Base-by-base conservation (phyloP, 331 rosid genomes). In the Rhamnella rubrinervis region DNA sequence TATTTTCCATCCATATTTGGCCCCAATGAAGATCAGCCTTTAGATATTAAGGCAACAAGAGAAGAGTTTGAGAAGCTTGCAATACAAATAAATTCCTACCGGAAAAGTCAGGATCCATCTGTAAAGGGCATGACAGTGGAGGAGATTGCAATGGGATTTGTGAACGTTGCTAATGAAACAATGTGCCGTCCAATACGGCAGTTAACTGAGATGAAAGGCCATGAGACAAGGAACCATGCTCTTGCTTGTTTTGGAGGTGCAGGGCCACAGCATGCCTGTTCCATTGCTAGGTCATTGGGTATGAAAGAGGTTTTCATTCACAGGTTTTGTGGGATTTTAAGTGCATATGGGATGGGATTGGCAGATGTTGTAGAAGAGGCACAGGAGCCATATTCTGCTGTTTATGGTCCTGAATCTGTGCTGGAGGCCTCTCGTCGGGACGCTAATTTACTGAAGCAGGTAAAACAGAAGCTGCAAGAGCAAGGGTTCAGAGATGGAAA, bases 211-310 rank as follows among this genome's bases (percentile, higher is more conserved):
- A 93, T 93, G 98, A 93, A 91, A 80, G 97, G 97, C 58, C 96
- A 93, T 61, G 98, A 91, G 72, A 93, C 98, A 26, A 93, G 83
- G 83, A 85, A 87, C 78, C 98, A 93, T 67, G 91, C 96, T 55
- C 98, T 93, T 84, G 98, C 95, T 63, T 93, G 97, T 87, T 93
- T 93, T 83, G 98, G 98, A 67, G 98, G 98, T 75, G 97, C 97
- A 63, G 98, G 98, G 44, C 97, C 98, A 46, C 98, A 93, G 77
- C 97, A 93, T 84, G 92, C 98, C 15, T 93, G 98, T 81, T 92
- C 97, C 37, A 93, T 93, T 74, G 97, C 98, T 75, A 87, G 96
- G 78, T 88, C 96, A 0, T 79, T 93, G 81, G 97, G 97, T 55
- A 91, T 93, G 98, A 91, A 87, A 72, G 97, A 90, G 83, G 96